Percentiles rank a stretch among this genome's conserved stretches.
Conservation (phyloP, 768 basidiomycete species). For the Hortiboletus campestris region DNA sequence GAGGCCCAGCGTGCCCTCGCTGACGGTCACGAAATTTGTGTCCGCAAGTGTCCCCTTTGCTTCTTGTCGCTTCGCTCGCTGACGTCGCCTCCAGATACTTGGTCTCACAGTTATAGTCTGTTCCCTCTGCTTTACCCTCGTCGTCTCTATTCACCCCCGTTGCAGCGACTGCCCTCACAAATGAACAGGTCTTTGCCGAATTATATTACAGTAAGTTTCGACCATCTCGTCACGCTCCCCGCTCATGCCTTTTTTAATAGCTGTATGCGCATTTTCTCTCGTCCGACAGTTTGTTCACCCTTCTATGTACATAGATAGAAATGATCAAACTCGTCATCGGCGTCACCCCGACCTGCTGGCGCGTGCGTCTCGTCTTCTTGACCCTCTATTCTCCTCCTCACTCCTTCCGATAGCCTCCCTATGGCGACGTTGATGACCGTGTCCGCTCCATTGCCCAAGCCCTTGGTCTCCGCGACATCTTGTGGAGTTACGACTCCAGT, state of each 20-base stretch:
- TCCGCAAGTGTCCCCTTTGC: constrained; percentile 43
- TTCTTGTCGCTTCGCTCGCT: neutral
- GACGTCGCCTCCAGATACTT: constrained; percentile 23
- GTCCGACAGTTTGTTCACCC: neutral
- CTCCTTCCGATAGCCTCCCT: constrained; percentile 48
- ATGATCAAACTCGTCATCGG: constrained; percentile 54
- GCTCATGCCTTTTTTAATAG: constrained; percentile 18
- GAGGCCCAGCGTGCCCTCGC: constrained; percentile 52
- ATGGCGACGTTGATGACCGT: constrained; percentile 71
- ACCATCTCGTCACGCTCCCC: neutral
- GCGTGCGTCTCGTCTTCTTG: constrained; percentile 34
- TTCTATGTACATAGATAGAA: constrained; percentile 40
- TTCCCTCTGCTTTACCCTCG: neutral
- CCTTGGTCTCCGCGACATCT: constrained; percentile 66
- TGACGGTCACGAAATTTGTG: constrained; percentile 62
- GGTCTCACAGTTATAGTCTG: constrained; percentile 48
- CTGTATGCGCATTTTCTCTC: constrained; percentile 18
- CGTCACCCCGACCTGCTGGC: constrained; percentile 60
- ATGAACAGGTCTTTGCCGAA: constrained; percentile 71
- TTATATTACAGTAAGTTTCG: constrained; percentile 62
- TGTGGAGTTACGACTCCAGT: constrained; percentile 70
- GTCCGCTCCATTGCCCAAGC: constrained; percentile 67
- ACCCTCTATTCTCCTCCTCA: neutral
- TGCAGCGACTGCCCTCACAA: constrained; percentile 57
- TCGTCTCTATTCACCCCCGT: neutral